These are phyloP conservation scores for Penicillium sp. DNA, from an alignment of 2,329 filamentous ascomycete species.

Conservation along the genomic window DNA sequence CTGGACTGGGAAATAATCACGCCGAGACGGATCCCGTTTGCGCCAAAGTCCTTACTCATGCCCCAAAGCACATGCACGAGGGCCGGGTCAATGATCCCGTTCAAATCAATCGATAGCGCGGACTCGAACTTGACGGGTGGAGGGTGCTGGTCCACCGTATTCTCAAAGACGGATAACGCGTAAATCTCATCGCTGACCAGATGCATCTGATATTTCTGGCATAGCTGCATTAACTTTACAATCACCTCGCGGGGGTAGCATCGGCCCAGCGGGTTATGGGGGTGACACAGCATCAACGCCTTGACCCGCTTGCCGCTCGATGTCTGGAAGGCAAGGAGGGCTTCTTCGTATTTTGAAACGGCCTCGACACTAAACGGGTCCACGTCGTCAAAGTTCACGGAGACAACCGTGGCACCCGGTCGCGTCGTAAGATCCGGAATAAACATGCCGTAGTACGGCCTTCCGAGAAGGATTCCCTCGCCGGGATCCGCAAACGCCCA, in stretches of 20 bases:
- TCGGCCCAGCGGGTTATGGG: slow-evolving; percentile 56
- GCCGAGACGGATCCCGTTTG: slow-evolving; percentile 58
- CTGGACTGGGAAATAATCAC: slow-evolving; percentile 54
- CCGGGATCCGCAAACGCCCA: slow-evolving; percentile 37
- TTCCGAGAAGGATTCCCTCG: slow-evolving; percentile 39
- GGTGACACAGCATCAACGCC: slow-evolving; percentile 53
- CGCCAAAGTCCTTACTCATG: slow-evolving; percentile 57
- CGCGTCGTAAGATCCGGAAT: slow-evolving; percentile 49
- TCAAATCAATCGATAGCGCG: slow-evolving; percentile 47
- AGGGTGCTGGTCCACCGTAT: slow-evolving; percentile 33
- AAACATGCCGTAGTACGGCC: slow-evolving; percentile 52
- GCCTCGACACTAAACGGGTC: slow-evolving; percentile 49
- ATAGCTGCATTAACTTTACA: slow-evolving; percentile 51
- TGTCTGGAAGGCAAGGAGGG: slow-evolving; percentile 39
- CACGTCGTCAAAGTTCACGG: slow-evolving; percentile 47
- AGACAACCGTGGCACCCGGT: slow-evolving; percentile 46
- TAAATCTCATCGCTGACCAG: slow-evolving; percentile 63
- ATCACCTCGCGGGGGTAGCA: slow-evolving; percentile 50
- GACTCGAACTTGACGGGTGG: slow-evolving; percentile 49
- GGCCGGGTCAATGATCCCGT: slow-evolving; percentile 50
- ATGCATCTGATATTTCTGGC: slow-evolving; percentile 54
- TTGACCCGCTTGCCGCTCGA: slow-evolving; percentile 45
- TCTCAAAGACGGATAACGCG: slow-evolving; percentile 56
- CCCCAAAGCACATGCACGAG: slow-evolving; percentile 56
- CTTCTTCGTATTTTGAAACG: slow-evolving; percentile 50